A percentile compares a stretch with the other conserved stretches of the same genome.
Evolutionary conservation across 2,329 filamentous ascomycete genomes (phyloP).

Genomic region (Fusarium sacchari): DNA sequence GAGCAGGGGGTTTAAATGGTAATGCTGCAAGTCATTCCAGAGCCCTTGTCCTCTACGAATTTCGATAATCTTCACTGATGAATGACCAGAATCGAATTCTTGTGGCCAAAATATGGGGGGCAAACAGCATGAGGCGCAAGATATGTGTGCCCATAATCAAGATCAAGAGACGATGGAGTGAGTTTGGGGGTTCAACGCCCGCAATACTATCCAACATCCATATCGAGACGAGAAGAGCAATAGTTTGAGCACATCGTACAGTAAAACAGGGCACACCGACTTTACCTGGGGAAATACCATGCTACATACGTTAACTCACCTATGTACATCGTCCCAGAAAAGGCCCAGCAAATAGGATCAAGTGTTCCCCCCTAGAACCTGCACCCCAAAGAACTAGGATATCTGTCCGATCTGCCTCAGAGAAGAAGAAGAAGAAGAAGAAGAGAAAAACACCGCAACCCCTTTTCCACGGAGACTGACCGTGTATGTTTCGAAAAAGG

Average conservation of each 20-base stretch:
- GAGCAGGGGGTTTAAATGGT: slow-evolving; percentile 1
- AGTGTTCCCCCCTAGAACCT: not conserved
- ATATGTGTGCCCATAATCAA: slow-evolving; percentile 1
- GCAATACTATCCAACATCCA: not conserved
- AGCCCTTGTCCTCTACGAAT: slow-evolving; percentile 8
- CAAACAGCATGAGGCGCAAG: slow-evolving; percentile 14
- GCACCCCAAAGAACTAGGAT: slow-evolving; percentile 22
- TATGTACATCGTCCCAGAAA: slow-evolving; percentile 10
- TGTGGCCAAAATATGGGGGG: slow-evolving; percentile 9
- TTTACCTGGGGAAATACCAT: slow-evolving; percentile 22
- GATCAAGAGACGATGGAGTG: slow-evolving; percentile 12
- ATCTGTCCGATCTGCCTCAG: slow-evolving; percentile 3
- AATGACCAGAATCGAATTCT: not conserved
- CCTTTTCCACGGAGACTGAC: not conserved
- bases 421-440: too few relatives aligned
- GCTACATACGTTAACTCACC: slow-evolving; percentile 5
- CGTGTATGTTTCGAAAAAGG: not conserved
- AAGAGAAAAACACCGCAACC: slow-evolving; percentile 11
- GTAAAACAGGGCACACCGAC: slow-evolving; percentile 25
- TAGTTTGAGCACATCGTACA: not conserved
- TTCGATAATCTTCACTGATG: not conserved
- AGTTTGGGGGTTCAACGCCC: slow-evolving; percentile 22
- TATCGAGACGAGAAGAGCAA: not conserved
- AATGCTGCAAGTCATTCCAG: slow-evolving; percentile 18
- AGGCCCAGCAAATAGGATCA: slow-evolving; percentile 24